Conservation (phyloP, 345 rosid species). For the Rubroshorea leprosula region DNA sequence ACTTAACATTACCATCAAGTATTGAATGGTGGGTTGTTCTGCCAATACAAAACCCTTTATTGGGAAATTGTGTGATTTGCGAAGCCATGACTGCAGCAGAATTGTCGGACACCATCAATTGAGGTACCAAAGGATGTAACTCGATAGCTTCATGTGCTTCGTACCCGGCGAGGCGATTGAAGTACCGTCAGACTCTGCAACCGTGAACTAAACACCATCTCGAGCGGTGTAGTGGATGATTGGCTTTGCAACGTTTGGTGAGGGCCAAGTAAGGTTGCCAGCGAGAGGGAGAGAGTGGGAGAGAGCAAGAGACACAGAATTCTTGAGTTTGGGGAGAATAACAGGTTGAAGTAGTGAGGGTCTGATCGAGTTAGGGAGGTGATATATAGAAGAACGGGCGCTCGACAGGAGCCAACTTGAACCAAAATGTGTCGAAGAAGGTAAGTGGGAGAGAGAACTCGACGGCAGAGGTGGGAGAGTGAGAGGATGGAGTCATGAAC, state of each 20-base stretch:
- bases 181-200: constrained; percentile 15
- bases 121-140: constrained; percentile 27
- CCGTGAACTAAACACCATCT: constrained; percentile 12
- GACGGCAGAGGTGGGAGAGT: constrained; percentile 7
- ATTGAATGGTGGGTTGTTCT: constrained; percentile 28
- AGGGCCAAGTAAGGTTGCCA: constrained; percentile 12
- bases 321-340: constrained; percentile 21
- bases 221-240: background rate
- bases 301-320: constrained; percentile 22
- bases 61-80: constrained; percentile 27
- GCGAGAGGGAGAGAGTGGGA: constrained; percentile 20
- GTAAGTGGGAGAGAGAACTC: constrained; percentile 27
- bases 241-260: background rate
- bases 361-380: constrained; percentile 19
- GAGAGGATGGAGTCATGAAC: background rate
- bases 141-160: constrained; percentile 3
- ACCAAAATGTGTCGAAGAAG: constrained; percentile 21
- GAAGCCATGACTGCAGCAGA: constrained; percentile 12
- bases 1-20: constrained; percentile 30
- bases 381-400: constrained; percentile 33
- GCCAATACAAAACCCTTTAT: constrained; percentile 28
- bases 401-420: constrained; percentile 25
- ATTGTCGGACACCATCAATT: background rate
- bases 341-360: constrained; percentile 6
- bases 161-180: constrained; percentile 19